phyloP scores from a whole-genome alignment of 371 early-diverging fungal genomes.

The Mucor lusitanicus region DNA sequence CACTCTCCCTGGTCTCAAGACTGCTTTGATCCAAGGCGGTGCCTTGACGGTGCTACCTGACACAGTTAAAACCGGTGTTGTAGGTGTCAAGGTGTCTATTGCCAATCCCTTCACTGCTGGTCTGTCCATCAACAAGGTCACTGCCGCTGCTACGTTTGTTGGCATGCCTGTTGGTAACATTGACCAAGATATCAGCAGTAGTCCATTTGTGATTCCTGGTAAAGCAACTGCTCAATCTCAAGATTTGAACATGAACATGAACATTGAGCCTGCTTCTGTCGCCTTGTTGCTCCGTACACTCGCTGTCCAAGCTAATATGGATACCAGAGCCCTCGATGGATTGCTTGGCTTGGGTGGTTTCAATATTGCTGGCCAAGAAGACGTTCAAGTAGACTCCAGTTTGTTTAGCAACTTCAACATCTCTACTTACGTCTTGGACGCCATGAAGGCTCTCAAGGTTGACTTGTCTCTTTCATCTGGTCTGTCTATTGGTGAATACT shows the following conservation, averaged over 20 bases:
- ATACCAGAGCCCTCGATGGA: slow-evolving; percentile 51
- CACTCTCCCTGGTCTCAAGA: slow-evolving; percentile 55
- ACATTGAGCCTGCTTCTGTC: slow-evolving; percentile 47
- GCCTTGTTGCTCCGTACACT: slow-evolving; percentile 49
- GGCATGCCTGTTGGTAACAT: slow-evolving; percentile 59
- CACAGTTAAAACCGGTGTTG: slow-evolving; percentile 44
- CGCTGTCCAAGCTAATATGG: slow-evolving; percentile 49
- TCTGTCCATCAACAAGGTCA: slow-evolving; percentile 50
- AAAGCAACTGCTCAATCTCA: slow-evolving; percentile 36
- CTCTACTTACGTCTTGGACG: slow-evolving; percentile 48
- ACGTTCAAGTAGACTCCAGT: slow-evolving; percentile 37
- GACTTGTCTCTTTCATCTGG: slow-evolving; percentile 55
- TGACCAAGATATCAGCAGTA: slow-evolving; percentile 46
- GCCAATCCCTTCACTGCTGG: slow-evolving; percentile 60
- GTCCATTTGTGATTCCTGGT: slow-evolving; percentile 43
- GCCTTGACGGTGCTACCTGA: slow-evolving; percentile 44
- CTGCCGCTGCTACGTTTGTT: slow-evolving; percentile 50
- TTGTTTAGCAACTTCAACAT: slow-evolving; percentile 52
- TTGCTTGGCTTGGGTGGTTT: slow-evolving; percentile 54
- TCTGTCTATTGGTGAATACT: slow-evolving; percentile 56
- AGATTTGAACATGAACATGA: slow-evolving; percentile 40
- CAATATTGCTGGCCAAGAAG: slow-evolving; percentile 36
- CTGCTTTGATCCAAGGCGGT: slow-evolving; percentile 49
- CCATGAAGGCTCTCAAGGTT: slow-evolving; percentile 54
- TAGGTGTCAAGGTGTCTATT: slow-evolving; percentile 53